These are phyloP conservation scores for Ampelocalamus luodianensis DNA, from an alignment of 176 grass and related monocot species.

Conservation along the genomic window DNA sequence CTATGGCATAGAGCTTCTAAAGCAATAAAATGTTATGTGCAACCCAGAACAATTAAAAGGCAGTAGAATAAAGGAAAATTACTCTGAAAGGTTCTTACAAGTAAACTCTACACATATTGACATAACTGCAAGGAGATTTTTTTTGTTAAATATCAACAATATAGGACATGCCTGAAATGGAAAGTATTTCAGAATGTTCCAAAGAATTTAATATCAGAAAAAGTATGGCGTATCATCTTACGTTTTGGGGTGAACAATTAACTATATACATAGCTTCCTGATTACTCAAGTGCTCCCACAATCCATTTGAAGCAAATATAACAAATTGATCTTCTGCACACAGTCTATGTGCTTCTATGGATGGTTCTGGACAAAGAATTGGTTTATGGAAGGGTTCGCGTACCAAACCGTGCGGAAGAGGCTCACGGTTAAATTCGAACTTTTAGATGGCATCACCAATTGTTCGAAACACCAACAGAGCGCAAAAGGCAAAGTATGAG, in stretches of 20 bases:
- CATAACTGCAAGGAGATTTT: background rate
- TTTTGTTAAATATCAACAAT: slow-evolving; percentile 8
- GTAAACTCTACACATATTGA: slow-evolving; percentile 19
- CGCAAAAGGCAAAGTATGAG: slow-evolving; percentile 17
- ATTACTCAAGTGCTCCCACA: slow-evolving; percentile 61
- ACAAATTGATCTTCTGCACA: slow-evolving; percentile 55
- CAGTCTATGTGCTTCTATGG: slow-evolving; percentile 42
- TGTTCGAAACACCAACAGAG: slow-evolving; percentile 50
- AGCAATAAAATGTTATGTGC: background rate
- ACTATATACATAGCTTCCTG: slow-evolving; percentile 55
- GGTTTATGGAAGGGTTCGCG: slow-evolving; percentile 43
- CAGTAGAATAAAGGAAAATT: background rate
- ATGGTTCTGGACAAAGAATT: slow-evolving; percentile 60
- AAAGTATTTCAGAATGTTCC: background rate
- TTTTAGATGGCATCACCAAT: slow-evolving; percentile 62
- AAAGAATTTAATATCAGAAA: background rate
- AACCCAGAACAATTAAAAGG: background rate
- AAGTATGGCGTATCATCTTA: slow-evolving; percentile 25
- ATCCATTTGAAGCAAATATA: slow-evolving; percentile 68
- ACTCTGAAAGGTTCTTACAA: background rate
- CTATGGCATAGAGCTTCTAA: background rate
- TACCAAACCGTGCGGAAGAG: slow-evolving; percentile 39
- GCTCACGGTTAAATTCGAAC: slow-evolving; percentile 57
- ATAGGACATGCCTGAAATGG: background rate
- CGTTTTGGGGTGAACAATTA: slow-evolving; percentile 40